A percentile compares a stretch with the other conserved stretches of the same genome.
These are phyloP conservation scores for Cystobasidiaceae sp. DNA, from an alignment of 1,284 basidiomycete species.

Conservation along the genomic window DNA sequence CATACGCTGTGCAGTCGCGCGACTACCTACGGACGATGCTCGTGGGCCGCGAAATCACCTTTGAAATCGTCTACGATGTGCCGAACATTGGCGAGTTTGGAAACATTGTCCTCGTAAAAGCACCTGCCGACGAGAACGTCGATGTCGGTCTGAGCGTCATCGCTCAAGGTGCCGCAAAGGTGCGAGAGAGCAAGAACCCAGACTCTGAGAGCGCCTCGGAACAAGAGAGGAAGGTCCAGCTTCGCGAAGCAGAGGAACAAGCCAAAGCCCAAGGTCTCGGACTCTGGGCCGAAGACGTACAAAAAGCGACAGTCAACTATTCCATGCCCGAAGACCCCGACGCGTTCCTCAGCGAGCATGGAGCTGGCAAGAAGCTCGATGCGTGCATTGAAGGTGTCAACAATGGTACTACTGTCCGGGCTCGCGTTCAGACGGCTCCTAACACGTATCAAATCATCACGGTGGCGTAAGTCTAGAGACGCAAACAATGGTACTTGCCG, in stretches of 20 bases:
- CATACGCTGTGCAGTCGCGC: slow-evolving; percentile 66
- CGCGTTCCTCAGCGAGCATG: slow-evolving; percentile 79
- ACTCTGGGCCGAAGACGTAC: slow-evolving; percentile 59
- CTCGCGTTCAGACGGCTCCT: slow-evolving; percentile 79
- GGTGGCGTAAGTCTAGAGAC: slow-evolving; percentile 48
- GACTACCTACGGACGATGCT: slow-evolving; percentile 79
- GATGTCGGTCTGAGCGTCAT: slow-evolving; percentile 76
- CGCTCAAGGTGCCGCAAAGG: slow-evolving; percentile 80
- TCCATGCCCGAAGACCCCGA: slow-evolving; percentile 86
- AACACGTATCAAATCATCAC: slow-evolving; percentile 82
- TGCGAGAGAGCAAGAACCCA: slow-evolving; percentile 72
- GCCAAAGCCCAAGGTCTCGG: slow-evolving; percentile 73
- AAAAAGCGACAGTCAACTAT: slow-evolving; percentile 72
- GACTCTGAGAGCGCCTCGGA: slow-evolving; percentile 52
- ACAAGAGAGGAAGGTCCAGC: slow-evolving; percentile 47
- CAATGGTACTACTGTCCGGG: slow-evolving; percentile 85
- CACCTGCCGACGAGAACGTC: slow-evolving; percentile 10
- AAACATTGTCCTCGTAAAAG: slow-evolving; percentile 57
- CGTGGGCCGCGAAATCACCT: slow-evolving; percentile 83
- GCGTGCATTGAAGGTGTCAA: slow-evolving; percentile 90
- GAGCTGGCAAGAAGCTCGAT: slow-evolving; percentile 77
- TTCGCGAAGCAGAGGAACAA: slow-evolving; percentile 61
- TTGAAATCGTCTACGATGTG: slow-evolving; percentile 68
- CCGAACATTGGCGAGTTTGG: slow-evolving; percentile 81
- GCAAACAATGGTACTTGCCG: no score